phyloP scores from a whole-genome alignment of 164 flowering plant species.

The Stephania japonica region DNA sequence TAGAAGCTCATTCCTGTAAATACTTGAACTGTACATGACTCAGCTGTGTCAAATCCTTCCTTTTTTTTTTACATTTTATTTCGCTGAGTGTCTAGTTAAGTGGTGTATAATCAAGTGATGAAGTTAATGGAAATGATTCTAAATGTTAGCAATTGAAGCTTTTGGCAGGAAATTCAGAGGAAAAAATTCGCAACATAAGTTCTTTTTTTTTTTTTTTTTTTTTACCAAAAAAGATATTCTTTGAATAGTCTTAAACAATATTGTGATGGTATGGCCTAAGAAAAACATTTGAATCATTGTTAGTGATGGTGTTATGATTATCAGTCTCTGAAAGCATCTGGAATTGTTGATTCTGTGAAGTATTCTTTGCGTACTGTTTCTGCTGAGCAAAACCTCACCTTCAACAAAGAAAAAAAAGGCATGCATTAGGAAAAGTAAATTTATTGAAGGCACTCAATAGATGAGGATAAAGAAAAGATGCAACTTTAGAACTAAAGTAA shows the following conservation, averaged over 20 bases:
- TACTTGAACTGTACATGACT: neutral
- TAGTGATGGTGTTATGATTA: neutral
- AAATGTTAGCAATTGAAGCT: neutral
- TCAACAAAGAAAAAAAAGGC: slow-evolving; percentile 9
- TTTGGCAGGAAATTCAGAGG: too few species aligned
- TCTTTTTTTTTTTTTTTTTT: neutral
- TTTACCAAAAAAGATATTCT: neutral
- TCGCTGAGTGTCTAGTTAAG: too few species aligned
- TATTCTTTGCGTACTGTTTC: slow-evolving; percentile 72
- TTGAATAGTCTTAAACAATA: neutral
- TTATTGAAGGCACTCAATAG: too few species aligned
- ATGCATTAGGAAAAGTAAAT: too few species aligned
- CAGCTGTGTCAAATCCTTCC: too few species aligned
- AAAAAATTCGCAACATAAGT: neutral
- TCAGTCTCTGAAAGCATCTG: slow-evolving; percentile 46
- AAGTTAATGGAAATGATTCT: neutral
- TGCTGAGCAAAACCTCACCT: slow-evolving; percentile 75
- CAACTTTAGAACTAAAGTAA: too few species aligned
- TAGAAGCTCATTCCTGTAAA: neutral
- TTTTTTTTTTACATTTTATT: too few species aligned
- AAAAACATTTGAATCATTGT: neutral
- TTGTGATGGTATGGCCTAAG: neutral
- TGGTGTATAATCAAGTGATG: neutral
- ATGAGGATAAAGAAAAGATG: too few species aligned
- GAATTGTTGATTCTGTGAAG: slow-evolving; percentile 64